These are phyloP conservation scores for Encephalitozoon cuniculi DNA, from an alignment of 371 early-diverging fungal species.

Conservation along the genomic window DNA sequence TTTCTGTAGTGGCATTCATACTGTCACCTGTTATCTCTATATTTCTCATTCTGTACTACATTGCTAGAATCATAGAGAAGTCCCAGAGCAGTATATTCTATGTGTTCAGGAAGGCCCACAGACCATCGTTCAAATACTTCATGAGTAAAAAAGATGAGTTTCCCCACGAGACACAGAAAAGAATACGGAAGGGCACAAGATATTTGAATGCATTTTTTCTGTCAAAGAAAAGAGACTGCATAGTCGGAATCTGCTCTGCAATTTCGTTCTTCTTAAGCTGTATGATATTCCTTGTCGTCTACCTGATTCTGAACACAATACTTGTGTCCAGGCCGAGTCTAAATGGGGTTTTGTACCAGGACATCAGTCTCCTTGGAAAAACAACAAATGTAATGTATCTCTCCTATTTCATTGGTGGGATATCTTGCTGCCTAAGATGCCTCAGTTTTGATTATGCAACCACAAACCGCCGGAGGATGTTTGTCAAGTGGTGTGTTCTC, in stretches of 20 bases:
- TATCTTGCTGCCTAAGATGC: not conserved
- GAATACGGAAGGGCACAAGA: not conserved
- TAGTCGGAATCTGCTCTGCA: not conserved
- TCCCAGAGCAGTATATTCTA: not conserved
- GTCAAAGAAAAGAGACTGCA: not conserved
- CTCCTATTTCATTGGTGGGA: constrained; percentile 1
- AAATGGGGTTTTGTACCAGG: not conserved
- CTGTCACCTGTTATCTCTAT: not conserved
- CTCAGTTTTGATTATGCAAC: not conserved
- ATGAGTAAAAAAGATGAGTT: not conserved
- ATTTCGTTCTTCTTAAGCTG: constrained; percentile 5
- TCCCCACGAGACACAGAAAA: not conserved
- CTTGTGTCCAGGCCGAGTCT: not conserved
- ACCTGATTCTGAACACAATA: not conserved
- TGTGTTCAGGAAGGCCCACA: not conserved
- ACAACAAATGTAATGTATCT: constrained; percentile 1
- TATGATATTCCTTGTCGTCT: not conserved
- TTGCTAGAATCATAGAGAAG: not conserved
- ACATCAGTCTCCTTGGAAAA: not conserved
- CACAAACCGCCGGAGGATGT: not conserved
- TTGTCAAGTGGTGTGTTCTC: not conserved
- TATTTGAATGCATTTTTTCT: not conserved
- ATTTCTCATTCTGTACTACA: constrained; percentile 5
- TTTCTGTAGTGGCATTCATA: not conserved
- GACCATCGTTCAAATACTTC: not conserved